Evolutionary conservation across 1,284 basidiomycete species (phyloP).

Genomic region (Moesziomyces sp.): DNA sequence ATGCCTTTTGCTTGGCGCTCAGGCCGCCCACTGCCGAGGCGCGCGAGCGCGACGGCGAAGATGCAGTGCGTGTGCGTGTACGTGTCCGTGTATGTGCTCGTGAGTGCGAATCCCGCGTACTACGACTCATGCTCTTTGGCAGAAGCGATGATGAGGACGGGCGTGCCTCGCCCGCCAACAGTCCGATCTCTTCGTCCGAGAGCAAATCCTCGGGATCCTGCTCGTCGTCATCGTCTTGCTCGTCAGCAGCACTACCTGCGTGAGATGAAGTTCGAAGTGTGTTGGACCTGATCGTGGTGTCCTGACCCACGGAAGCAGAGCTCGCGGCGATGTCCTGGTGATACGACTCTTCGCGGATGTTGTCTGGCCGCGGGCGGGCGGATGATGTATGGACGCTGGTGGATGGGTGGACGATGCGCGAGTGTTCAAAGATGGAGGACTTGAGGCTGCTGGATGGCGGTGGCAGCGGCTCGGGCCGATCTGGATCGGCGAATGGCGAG

Average conservation of each 20-base stretch:
- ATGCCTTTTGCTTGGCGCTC: constrained; percentile 70
- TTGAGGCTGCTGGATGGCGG: constrained; percentile 30
- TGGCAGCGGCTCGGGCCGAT: constrained; percentile 25
- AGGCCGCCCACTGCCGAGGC: constrained; percentile 40
- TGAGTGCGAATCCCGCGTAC: constrained; percentile 12
- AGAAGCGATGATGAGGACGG: constrained; percentile 1
- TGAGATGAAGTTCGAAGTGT: too few species aligned
- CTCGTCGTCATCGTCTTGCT: constrained; percentile 27
- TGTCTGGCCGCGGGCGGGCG: constrained; percentile 23
- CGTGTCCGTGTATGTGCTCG: constrained; percentile 20
- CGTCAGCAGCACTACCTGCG: neutral
- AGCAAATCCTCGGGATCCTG: constrained; percentile 38
- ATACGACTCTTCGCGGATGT: constrained; percentile 37
- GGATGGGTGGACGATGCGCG: constrained; percentile 48
- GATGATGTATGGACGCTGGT: constrained; percentile 17
- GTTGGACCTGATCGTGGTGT: neutral
- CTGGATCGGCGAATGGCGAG: constrained; percentile 49
- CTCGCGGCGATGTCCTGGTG: constrained; percentile 14
- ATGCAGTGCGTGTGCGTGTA: constrained; percentile 14
- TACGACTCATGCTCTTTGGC: constrained; percentile 4
- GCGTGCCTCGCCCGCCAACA: constrained; percentile 20
- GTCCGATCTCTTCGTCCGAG: constrained; percentile 40
- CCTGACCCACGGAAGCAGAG: constrained; percentile 9
- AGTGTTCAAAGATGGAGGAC: constrained; percentile 49
- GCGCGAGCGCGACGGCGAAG: constrained; percentile 24